phyloP scores from a whole-genome alignment of 2,329 filamentous ascomycete species.

The Ambrosiella cleistominuta region DNA sequence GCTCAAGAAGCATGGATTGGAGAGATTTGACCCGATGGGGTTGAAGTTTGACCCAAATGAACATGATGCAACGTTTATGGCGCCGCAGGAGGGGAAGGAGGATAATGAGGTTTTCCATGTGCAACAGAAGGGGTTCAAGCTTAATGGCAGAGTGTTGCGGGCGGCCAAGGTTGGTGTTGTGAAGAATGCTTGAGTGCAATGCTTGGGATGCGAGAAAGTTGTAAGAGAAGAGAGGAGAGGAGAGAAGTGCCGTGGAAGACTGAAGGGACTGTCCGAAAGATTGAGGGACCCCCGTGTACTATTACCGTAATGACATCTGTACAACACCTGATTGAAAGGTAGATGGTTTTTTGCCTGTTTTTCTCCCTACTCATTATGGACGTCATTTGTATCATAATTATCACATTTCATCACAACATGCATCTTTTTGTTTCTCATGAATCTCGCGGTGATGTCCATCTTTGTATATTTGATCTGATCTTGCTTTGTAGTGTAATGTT shows the following conservation, averaged over 20 bases:
- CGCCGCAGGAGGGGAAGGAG: slow-evolving; percentile 71
- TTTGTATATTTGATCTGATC: not conserved
- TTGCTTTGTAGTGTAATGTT: not conserved
- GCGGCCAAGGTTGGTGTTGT: slow-evolving; percentile 94
- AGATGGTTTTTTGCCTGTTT: not conserved
- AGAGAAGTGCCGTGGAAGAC: not conserved
- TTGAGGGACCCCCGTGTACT: slow-evolving; percentile 9
- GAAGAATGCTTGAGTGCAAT: slow-evolving; percentile 43
- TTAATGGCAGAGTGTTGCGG: slow-evolving; percentile 78
- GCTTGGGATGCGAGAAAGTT: slow-evolving; percentile 14
- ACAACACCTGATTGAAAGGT: not conserved
- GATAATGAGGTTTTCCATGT: slow-evolving; percentile 80
- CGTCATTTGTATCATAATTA: not conserved
- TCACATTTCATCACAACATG: not conserved
- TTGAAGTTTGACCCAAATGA: slow-evolving; percentile 92
- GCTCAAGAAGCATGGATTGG: slow-evolving; percentile 82
- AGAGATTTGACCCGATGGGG: slow-evolving; percentile 66
- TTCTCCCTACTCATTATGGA: not conserved
- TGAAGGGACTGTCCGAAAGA: not conserved
- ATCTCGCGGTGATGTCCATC: too few species aligned
- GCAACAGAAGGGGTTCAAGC: slow-evolving; percentile 87
- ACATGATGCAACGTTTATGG: slow-evolving; percentile 94
- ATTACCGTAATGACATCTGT: slow-evolving; percentile 11
- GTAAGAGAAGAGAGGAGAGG: not conserved
- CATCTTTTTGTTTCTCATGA: not conserved